Conservation (phyloP, 2,329 filamentous ascomycete species). For the Ascochyta koolunga region DNA sequence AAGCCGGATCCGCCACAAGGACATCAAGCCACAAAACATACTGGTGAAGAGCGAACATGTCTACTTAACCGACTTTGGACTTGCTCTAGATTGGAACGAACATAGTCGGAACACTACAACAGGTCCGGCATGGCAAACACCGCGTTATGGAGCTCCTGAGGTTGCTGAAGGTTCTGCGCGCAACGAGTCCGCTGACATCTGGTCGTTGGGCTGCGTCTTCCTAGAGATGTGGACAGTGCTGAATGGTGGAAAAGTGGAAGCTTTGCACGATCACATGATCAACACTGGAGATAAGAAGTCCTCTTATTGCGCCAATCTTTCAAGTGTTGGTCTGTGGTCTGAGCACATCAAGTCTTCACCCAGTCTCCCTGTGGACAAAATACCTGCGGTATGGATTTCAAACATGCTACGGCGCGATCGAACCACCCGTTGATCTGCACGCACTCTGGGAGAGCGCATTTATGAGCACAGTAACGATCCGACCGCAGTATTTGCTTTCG, state of each 20-base stretch:
- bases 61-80: conserved; percentile 22
- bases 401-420: background rate
- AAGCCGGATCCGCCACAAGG: conserved; percentile 17
- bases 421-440: background rate
- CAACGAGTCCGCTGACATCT: conserved; percentile 23
- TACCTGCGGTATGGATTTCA: background rate
- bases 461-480: background rate
- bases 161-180: conserved; percentile 14
- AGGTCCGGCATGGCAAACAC: conserved; percentile 2
- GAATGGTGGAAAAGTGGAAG: background rate
- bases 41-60: conserved; percentile 15
- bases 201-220: conserved; percentile 27
- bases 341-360: background rate
- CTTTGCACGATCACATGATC: background rate
- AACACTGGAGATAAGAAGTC: background rate
- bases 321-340: background rate
- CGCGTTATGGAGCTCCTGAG: conserved; percentile 25
- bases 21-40: conserved; percentile 29
- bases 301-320: background rate
- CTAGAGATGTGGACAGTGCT: conserved; percentile 22
- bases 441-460: background rate
- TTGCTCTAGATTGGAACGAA: conserved; percentile 17
- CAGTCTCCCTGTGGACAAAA: background rate
- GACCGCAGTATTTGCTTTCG: background rate
- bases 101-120: no score